Evolutionary conservation across 305 asterid genomes (phyloP).

Genomic region (Coffea humblotiana): DNA sequence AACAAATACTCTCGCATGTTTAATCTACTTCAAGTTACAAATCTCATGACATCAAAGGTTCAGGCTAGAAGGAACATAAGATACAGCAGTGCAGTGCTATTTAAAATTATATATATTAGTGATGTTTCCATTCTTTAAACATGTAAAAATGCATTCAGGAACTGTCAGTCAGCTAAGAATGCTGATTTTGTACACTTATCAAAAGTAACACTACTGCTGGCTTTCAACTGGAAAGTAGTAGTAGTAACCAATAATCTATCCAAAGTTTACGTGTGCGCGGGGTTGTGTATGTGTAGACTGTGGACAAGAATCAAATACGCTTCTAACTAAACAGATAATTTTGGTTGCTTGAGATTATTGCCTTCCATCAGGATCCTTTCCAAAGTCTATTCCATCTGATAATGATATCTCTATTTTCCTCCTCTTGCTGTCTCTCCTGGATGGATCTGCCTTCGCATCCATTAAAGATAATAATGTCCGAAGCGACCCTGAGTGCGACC

Average conservation of each 20-base stretch:
- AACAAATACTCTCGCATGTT: too few species aligned
- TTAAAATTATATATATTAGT: too few species aligned
- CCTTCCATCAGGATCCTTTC: slow-evolving; percentile 31
- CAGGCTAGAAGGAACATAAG: too few species aligned
- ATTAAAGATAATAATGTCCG: slow-evolving; percentile 56
- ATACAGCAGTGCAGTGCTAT: too few species aligned
- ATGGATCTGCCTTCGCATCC: slow-evolving; percentile 63
- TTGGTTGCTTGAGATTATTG: slow-evolving; percentile 7
- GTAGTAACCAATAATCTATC: not conserved
- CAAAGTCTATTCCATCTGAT: slow-evolving; percentile 42
- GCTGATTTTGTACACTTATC: not conserved
- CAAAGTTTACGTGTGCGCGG: not conserved
- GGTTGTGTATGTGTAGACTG: not conserved
- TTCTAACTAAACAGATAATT: not conserved
- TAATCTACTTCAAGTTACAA: too few species aligned
- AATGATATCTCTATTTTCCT: slow-evolving; percentile 57
- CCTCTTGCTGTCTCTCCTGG: slow-evolving; percentile 46
- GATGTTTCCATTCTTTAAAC: too few species aligned
- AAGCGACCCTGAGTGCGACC: slow-evolving; percentile 53
- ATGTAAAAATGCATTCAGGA: too few species aligned
- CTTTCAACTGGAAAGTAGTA: not conserved
- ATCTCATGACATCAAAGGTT: too few species aligned
- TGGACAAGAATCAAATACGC: not conserved
- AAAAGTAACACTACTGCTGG: not conserved
- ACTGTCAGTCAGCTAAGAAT: not conserved